Evolutionary conservation across 1,284 basidiomycete genomes (phyloP).

Genomic region (Quambalaria eucalypti): DNA sequence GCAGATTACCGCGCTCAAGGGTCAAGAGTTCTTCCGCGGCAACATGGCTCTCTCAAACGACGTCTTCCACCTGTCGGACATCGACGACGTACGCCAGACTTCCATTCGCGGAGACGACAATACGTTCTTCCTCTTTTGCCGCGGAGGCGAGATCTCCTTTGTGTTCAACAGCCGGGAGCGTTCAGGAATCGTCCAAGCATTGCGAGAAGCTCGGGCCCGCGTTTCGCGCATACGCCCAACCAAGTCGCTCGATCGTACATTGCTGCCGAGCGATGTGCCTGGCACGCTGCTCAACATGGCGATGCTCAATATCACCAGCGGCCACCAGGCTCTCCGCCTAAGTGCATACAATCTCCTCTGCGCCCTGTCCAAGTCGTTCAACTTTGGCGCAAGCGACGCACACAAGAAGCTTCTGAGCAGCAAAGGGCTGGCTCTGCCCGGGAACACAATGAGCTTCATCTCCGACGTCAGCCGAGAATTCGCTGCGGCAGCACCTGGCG

Average conservation of each 20-base stretch:
- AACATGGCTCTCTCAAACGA: constrained; percentile 24
- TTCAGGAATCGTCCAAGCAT: constrained; percentile 33
- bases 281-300: constrained; percentile 44
- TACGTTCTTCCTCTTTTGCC: constrained; percentile 39
- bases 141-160: constrained; percentile 33
- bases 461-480: constrained; percentile 39
- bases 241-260: constrained; percentile 23
- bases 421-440: constrained; percentile 31
- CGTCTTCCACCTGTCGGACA: constrained; percentile 38
- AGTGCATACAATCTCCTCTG: constrained; percentile 40
- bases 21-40: constrained; percentile 7
- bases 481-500: constrained; percentile 34
- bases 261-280: constrained; percentile 38
- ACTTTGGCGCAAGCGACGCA: constrained; percentile 36
- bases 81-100: constrained; percentile 37
- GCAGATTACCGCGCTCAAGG: constrained; percentile 36
- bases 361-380: constrained; percentile 42
- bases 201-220: constrained; percentile 38
- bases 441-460: constrained; percentile 38
- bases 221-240: constrained; percentile 26
- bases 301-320: constrained; percentile 42
- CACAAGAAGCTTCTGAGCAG: constrained; percentile 31
- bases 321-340: constrained; percentile 24
- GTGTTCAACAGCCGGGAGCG: constrained; percentile 39
- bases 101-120: constrained; percentile 42